Evolutionary conservation across 2,329 filamentous ascomycete species (phyloP).

Genomic region (Aspergillus sp.): DNA sequence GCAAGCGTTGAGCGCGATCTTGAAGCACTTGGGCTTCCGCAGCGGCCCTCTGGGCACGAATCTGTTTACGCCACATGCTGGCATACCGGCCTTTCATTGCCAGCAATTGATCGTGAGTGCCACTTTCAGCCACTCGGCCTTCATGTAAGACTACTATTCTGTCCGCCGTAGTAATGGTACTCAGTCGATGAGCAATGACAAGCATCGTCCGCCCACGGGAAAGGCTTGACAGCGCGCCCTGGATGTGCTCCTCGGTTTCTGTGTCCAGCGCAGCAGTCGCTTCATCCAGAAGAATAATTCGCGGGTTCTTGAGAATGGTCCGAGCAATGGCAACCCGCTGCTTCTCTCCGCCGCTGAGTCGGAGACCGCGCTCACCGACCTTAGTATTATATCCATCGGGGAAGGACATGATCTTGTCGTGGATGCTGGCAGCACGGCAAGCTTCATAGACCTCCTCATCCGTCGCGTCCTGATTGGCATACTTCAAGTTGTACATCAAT

Average conservation of each 20-base stretch:
- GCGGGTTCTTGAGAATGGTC: conserved; percentile 87
- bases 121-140: conserved; percentile 74
- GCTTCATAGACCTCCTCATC: conserved; percentile 81
- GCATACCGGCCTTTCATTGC: conserved; percentile 71
- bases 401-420: conserved; percentile 87
- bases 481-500: conserved; percentile 91
- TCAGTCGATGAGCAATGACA: conserved; percentile 89
- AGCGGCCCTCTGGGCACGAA: conserved; percentile 70
- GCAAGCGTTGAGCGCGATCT: conserved; percentile 45
- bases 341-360: conserved; percentile 87
- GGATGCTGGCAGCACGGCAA: conserved; percentile 84
- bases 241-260: conserved; percentile 90
- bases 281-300: conserved; percentile 90
- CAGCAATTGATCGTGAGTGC: conserved; percentile 76
- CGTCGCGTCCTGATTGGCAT: conserved; percentile 78
- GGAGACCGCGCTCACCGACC: conserved; percentile 84
- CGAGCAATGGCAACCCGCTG: conserved; percentile 91
- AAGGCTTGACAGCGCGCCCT: conserved; percentile 78
- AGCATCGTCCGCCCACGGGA: conserved; percentile 86
- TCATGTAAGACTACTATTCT: conserved; percentile 78
- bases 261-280: conserved; percentile 89
- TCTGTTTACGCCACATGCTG: conserved; percentile 89
- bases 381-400: conserved; percentile 86
- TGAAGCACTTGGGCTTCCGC: conserved; percentile 57
- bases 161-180: conserved; percentile 81